Evolutionary conservation across 345 rosid genomes (phyloP), one percentile per base, ranked within the genome.

Genomic region (Conringia planisiliqua): DNA sequence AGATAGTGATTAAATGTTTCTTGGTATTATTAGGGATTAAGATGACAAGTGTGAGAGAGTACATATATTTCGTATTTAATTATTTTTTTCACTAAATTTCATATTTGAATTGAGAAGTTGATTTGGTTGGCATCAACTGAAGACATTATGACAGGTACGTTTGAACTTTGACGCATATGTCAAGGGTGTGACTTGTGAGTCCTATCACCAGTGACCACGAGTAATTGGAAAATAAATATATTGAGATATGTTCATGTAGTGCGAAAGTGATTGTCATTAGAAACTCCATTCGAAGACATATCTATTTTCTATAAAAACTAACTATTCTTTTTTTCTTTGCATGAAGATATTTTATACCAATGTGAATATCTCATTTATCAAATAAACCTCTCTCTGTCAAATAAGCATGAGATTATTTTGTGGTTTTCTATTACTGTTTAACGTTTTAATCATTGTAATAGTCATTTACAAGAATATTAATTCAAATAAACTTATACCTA

Each of bases 61-160:
- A 59, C n/a, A 46, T 24, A 14, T 46, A 33, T 32, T n/a, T 48
- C 29, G 10, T 48, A 48, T 18, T 17, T 17, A 20, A 69, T 1
- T 14, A n/a, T 5, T 13, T 42, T 42, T 3, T n/a, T 5, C 14
- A 7, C 7, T 44, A 44, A 33, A 24, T 22, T 22, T 22, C 30
- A 4, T 22, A 22, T 50, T 57, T 22, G 35, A 70, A 58, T 18
- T 16, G 61, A 61, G 61, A 48, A 20, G 40, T 61, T 62, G 16
- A 72, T 72, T 62, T 62, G 30, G 26, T 10, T 51, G 59, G 59
- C 58, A 61, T 7, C 39, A 10, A 36, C 30, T 11, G 40, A 38
- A 71, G 12, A 62, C 33, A 62, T 26, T 6, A 38, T 72, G 70
- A 72, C 76, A 22, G 24, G 24, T 2, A 72, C 76, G 70, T 62